A percentile compares a stretch with the other conserved stretches of the same genome.
These are phyloP conservation scores for Talaromyces marneffei DNA, from an alignment of 2,329 filamentous ascomycete species.

Conservation along the genomic window DNA sequence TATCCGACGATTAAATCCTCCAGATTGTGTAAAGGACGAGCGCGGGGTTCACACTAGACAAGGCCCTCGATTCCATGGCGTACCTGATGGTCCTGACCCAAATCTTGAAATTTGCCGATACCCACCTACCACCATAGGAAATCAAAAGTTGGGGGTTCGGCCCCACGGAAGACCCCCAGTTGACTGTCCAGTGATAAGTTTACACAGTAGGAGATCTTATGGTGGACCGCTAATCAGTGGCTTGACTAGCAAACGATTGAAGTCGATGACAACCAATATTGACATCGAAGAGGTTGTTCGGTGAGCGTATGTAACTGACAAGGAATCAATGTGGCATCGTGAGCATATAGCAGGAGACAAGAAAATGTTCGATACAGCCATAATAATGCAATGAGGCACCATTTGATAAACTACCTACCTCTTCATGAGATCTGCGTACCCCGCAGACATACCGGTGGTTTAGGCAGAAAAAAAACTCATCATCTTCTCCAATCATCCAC, in stretches of 20 bases:
- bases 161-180: neutral
- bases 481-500: neutral
- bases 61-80: neutral
- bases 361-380: neutral
- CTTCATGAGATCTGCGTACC: neutral
- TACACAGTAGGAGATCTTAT: neutral
- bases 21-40: neutral
- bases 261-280: neutral
- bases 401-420: neutral
- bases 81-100: too few species aligned
- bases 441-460: neutral
- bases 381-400: neutral
- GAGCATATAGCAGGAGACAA: neutral
- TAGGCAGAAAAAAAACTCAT: neutral
- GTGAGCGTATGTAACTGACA: neutral
- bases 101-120: neutral
- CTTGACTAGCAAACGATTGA: neutral
- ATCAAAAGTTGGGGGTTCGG: neutral
- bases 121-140: neutral
- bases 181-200: neutral
- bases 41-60: neutral
- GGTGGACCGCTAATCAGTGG: neutral
- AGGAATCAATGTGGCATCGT: neutral
- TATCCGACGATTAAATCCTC: neutral
- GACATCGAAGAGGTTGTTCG: neutral